Percentiles rank a stretch among this genome's conserved stretches.
Evolutionary conservation across 257 asterid genomes (phyloP).

Genomic region (Capsicum baccatum): DNA sequence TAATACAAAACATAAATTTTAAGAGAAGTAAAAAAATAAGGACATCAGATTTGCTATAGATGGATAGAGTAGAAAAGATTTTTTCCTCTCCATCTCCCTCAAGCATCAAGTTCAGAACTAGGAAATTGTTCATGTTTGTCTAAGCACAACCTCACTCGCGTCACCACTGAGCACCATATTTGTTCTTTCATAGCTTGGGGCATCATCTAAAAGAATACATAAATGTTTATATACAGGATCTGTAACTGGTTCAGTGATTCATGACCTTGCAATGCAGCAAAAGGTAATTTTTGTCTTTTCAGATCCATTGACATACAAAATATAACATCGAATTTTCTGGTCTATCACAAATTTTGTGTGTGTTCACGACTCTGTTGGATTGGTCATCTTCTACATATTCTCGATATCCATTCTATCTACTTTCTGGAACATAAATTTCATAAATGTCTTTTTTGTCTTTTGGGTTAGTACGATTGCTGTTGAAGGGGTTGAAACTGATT

Average conservation of each 20-base stretch:
- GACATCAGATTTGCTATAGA: constrained; percentile 16
- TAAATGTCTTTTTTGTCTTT: no score
- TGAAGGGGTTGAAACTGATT: no score
- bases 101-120: not conserved
- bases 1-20: not conserved
- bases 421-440: not conserved
- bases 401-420: no score
- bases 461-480: no score
- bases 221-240: not conserved
- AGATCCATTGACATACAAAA: no score
- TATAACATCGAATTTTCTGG: no score
- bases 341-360: no score
- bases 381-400: no score
- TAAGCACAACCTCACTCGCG: not conserved
- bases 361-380: no score
- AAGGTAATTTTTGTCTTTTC: no score
- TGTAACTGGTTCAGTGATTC: constrained; percentile 5
- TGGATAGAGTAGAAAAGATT: not conserved
- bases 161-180: not conserved
- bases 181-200: not conserved
- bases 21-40: not conserved
- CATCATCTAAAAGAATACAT: constrained; percentile 1
- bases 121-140: not conserved
- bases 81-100: not conserved
- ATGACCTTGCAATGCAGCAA: no score